Evolutionary conservation across 257 asterid genomes (phyloP).

Genomic region (Penstemon davidsonii): DNA sequence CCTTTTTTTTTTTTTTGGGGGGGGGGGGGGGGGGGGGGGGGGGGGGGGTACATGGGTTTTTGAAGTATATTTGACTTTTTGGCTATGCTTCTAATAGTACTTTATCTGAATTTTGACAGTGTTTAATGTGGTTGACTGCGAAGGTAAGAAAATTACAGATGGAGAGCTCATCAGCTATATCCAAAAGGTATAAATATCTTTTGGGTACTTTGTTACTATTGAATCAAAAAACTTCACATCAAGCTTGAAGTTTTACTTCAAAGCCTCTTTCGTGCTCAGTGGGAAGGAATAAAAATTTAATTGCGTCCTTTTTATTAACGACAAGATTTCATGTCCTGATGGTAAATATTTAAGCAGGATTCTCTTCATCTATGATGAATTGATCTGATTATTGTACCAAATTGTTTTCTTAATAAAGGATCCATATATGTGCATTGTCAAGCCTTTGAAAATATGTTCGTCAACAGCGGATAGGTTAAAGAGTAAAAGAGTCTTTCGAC

Average conservation of each 20-base stretch:
- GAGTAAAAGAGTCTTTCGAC: neutral
- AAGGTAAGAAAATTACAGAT: slow-evolving; percentile 63
- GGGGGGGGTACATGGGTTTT: neutral
- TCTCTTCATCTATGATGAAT: neutral
- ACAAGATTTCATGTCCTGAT: neutral
- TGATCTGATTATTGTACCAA: neutral
- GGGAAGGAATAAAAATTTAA: neutral
- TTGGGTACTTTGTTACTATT: slow-evolving; percentile 1
- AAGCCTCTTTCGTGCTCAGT: neutral
- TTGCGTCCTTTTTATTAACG: neutral
- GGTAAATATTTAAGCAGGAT: neutral
- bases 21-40: neutral
- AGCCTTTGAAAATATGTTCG: neutral
- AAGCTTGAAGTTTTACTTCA: neutral
- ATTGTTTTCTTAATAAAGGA: neutral
- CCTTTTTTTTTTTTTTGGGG: neutral
- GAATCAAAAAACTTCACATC: neutral
- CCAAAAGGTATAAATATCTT: slow-evolving; percentile 49
- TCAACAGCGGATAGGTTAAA: neutral
- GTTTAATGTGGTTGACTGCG: slow-evolving; percentile 60
- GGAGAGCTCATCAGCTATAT: slow-evolving; percentile 53
- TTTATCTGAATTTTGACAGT: slow-evolving; percentile 40
- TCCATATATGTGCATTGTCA: neutral
- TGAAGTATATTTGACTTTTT: slow-evolving; percentile 5
- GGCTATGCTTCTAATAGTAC: slow-evolving; percentile 8